Conservation (phyloP, 805 yeast genomes). For the Candida incommunis region DNA sequence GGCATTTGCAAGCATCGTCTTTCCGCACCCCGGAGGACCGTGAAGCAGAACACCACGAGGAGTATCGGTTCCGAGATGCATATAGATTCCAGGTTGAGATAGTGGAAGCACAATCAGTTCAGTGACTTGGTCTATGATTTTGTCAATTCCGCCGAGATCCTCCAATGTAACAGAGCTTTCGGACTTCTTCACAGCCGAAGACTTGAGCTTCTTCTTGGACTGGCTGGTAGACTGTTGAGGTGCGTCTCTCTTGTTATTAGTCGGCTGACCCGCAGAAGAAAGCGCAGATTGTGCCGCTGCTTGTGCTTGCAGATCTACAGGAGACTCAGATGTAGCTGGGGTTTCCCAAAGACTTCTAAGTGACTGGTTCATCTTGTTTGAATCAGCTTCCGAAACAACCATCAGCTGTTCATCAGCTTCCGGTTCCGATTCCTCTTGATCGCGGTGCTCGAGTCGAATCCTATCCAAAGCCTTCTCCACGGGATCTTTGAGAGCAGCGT, state of each 20-base stretch:
- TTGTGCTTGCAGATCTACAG: slow-evolving; percentile 3
- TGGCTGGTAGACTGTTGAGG: slow-evolving; percentile 12
- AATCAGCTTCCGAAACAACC: slow-evolving; percentile 39
- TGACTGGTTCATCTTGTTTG: slow-evolving; percentile 44
- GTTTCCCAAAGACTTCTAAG: background rate
- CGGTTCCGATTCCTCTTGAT: slow-evolving; percentile 28
- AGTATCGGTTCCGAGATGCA: slow-evolving; percentile 83
- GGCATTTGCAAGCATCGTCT: slow-evolving; percentile 91
- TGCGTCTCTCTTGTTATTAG: slow-evolving; percentile 6
- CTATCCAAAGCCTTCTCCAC: slow-evolving; percentile 44
- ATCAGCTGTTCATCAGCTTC: slow-evolving; percentile 34
- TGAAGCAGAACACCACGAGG: slow-evolving; percentile 88
- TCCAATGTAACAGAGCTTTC: slow-evolving; percentile 49
- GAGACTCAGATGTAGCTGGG: background rate
- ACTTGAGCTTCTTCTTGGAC: slow-evolving; percentile 45
- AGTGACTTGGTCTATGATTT: slow-evolving; percentile 70
- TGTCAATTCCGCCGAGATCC: slow-evolving; percentile 81
- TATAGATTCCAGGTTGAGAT: slow-evolving; percentile 82
- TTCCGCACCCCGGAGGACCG: slow-evolving; percentile 99
- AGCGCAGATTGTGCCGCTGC: slow-evolving; percentile 1
- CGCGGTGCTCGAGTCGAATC: slow-evolving; percentile 46
- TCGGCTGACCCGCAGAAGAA: slow-evolving; percentile 2
- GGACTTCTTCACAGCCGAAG: slow-evolving; percentile 11
- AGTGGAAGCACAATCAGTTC: slow-evolving; percentile 88
- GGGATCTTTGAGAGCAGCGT: slow-evolving; percentile 44